Evolutionary conservation across 2,329 filamentous ascomycete species (phyloP).

Genomic region (Ophiostoma sp.): DNA sequence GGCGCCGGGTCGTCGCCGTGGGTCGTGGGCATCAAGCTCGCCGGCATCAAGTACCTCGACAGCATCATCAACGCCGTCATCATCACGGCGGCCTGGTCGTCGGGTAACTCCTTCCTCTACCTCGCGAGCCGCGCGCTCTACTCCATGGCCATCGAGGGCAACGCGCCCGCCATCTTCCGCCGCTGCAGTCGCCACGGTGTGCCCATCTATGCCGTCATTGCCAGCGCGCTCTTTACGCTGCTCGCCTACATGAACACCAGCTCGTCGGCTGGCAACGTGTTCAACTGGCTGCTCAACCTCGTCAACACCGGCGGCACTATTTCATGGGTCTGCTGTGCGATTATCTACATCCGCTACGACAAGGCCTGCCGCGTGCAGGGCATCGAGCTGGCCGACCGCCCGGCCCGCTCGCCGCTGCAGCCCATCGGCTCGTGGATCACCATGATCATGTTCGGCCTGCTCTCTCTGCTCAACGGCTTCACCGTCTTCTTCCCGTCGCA

Average conservation of each 20-base stretch:
- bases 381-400: constrained; percentile 35
- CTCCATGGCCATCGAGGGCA: constrained; percentile 53
- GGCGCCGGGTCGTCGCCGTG: constrained; percentile 39
- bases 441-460: constrained; percentile 21
- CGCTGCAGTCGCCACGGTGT: constrained; percentile 51
- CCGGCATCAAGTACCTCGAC: constrained; percentile 49
- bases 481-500: constrained; percentile 46
- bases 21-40: constrained; percentile 53
- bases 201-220: constrained; percentile 59
- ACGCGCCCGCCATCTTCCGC: constrained; percentile 46
- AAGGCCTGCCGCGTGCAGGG: constrained; percentile 36
- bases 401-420: constrained; percentile 30
- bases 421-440: constrained; percentile 36
- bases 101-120: constrained; percentile 58
- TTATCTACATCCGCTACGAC: constrained; percentile 24
- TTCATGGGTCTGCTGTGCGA: background rate
- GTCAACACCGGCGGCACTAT: background rate
- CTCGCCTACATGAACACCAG: constrained; percentile 40
- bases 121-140: constrained; percentile 57
- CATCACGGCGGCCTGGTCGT: constrained; percentile 54
- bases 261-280: constrained; percentile 30
- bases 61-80: constrained; percentile 59
- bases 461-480: constrained; percentile 23
- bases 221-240: constrained; percentile 42
- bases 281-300: constrained; percentile 6